Evolutionary conservation across 2,329 filamentous ascomycete genomes (phyloP).

Genomic region (Fonsecaea erecta): DNA sequence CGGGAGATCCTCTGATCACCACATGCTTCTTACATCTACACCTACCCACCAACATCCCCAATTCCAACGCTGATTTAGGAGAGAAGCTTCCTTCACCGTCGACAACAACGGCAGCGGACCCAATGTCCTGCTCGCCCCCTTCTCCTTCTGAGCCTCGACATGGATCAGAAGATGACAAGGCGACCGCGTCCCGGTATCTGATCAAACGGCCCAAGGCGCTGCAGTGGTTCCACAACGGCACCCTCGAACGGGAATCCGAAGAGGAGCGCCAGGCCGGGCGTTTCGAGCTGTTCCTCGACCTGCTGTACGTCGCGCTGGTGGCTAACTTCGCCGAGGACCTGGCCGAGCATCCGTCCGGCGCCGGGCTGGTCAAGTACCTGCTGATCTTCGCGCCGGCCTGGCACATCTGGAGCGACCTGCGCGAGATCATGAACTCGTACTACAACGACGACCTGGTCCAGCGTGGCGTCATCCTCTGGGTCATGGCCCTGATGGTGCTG

Average conservation of each 20-base stretch:
- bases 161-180: not conserved
- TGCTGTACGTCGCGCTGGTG: slow-evolving; percentile 52
- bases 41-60: not conserved
- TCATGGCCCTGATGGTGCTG: slow-evolving; percentile 56
- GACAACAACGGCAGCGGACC: not conserved
- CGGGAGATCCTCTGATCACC: not conserved
- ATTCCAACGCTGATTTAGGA: not conserved
- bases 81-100: not conserved
- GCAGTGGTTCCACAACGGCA: slow-evolving; percentile 54
- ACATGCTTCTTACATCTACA: not conserved
- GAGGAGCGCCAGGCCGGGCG: slow-evolving; percentile 52
- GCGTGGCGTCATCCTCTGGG: slow-evolving; percentile 40
- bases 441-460: slow-evolving; percentile 58
- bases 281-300: slow-evolving; percentile 58
- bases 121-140: not conserved
- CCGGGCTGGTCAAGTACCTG: slow-evolving; percentile 54
- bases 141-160: not conserved
- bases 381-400: slow-evolving; percentile 53
- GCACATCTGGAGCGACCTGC: slow-evolving; percentile 57
- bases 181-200: slow-evolving; percentile 35
- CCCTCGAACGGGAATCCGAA: slow-evolving; percentile 49
- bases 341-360: slow-evolving; percentile 52
- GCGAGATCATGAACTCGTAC: slow-evolving; percentile 59
- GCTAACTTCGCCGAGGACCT: slow-evolving; percentile 58
- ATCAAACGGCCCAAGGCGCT: slow-evolving; percentile 45